Percentiles rank a stretch among this genome's conserved stretches.
These are phyloP conservation scores for Leersia perrieri DNA, from an alignment of 176 grass and related monocot genomes.

Conservation along the genomic window DNA sequence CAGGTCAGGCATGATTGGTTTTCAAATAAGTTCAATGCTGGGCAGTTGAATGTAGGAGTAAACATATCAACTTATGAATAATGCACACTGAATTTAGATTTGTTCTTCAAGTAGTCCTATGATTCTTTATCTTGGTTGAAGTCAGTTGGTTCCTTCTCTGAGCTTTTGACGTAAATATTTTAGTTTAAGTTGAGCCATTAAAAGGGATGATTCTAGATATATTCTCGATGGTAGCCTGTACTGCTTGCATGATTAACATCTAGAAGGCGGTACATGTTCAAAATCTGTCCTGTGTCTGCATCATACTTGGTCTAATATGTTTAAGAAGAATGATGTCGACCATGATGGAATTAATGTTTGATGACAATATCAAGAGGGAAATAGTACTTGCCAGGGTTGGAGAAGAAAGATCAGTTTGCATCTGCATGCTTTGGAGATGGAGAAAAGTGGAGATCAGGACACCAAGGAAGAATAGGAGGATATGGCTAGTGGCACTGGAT, in stretches of 20 bases:
- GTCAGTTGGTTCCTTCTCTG: not conserved
- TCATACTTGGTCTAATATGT: not conserved
- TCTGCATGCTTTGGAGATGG: not conserved
- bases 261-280: not conserved
- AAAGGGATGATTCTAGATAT: not conserved
- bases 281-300: not conserved
- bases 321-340: not conserved
- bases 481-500: not conserved
- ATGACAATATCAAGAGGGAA: not conserved
- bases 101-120: not conserved
- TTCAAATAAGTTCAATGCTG: not conserved
- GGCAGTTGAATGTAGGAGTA: not conserved
- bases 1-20: not conserved
- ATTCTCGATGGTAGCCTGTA: not conserved
- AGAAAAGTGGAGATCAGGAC: not conserved
- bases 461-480: not conserved
- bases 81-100: not conserved
- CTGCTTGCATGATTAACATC: not conserved
- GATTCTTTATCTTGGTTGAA: not conserved
- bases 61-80: slow-evolving; percentile 1
- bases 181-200: not conserved
- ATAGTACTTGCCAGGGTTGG: not conserved
- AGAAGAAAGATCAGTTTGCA: not conserved
- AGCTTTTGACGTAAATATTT: not conserved
- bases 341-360: not conserved